Base-by-base conservation (phyloP, 2,329 filamentous ascomycete species). In the Sordariomycetes sp. region DNA sequence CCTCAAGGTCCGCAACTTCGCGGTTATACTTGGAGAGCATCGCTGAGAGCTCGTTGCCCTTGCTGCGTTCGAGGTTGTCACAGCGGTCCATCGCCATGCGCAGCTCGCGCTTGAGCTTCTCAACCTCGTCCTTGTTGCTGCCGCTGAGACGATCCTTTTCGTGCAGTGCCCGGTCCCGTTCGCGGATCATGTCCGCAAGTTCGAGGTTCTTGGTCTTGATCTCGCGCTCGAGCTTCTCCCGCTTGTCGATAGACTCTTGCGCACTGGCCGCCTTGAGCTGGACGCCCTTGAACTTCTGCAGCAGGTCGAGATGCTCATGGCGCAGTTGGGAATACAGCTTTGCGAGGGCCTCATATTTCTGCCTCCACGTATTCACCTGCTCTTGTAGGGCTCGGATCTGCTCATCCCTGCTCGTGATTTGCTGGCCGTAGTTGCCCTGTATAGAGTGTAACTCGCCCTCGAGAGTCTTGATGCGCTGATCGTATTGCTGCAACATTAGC, bases 161-260 rank as follows among this genome's bases (percentile, higher is more conserved):
- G 68, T 97, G 90, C 57, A 97, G 74, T 34, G 94, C 94, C 62
- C 94, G 85, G 68, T 99, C 94, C 65, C 94, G 83, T 75, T 99
- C 94, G 51, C 94, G 85, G 63, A 99, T 99, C 94, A 99, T 97
- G 70, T 97, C 91, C 35, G 94, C 94, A 61, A 99, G 76, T 72
- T 99, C 94, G n/a, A 99, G 78, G 69, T 99, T 99, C 82, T 99
- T 99, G 34, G 93, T 97, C 82, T 99, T 99, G 70, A 99, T 88
- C 74, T 99, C 94, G 37, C 93, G 88, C 75, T 97, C 91, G 57
- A 99, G 80, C 77, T 95, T 96, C 76, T 99, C 94, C 10, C 93
- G 87, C 65, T 83, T 86, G 59, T 97, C 94, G 62, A 97, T 96
- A 1, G 94, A 94, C 74, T 99, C 94, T 69, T 97, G 93, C 0